These are phyloP conservation scores for Quercus cerris DNA, from an alignment of 306 rosid genomes.

Conservation along the genomic window DNA sequence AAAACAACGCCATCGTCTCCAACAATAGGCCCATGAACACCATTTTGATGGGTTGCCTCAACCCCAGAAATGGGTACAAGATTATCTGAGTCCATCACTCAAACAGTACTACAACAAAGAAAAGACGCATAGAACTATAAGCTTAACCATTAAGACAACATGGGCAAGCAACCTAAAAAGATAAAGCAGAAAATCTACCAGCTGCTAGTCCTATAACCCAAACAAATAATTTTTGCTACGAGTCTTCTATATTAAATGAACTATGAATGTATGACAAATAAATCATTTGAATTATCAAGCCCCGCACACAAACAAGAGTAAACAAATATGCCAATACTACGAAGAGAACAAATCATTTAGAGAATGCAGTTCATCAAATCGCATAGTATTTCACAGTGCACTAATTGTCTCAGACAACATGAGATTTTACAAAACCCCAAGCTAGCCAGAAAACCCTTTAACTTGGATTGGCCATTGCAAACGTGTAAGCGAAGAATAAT, in stretches of 20 bases:
- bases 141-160: neutral
- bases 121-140: slow-evolving; percentile 8
- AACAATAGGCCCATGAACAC: slow-evolving; percentile 31
- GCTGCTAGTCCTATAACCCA: neutral
- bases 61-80: slow-evolving; percentile 44
- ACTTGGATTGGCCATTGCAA: neutral
- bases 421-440: too few species aligned
- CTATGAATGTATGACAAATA: neutral
- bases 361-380: neutral
- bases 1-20: slow-evolving; percentile 33
- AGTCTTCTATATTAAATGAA: neutral
- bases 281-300: neutral
- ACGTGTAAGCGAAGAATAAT: slow-evolving; percentile 13
- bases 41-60: slow-evolving; percentile 56
- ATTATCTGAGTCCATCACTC: slow-evolving; percentile 62
- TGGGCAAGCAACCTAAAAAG: neutral
- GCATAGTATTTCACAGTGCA: neutral
- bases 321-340: neutral
- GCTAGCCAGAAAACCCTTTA: neutral
- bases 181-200: neutral
- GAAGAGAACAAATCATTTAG: neutral
- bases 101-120: slow-evolving; percentile 39
- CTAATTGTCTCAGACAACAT: neutral
- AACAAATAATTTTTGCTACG: neutral
- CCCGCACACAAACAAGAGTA: neutral